Evolutionary conservation across 495 filamentous ascomycete species (phyloP), one percentile per base, ranked within the genome.

Genomic region (Aspergillus wentii): DNA sequence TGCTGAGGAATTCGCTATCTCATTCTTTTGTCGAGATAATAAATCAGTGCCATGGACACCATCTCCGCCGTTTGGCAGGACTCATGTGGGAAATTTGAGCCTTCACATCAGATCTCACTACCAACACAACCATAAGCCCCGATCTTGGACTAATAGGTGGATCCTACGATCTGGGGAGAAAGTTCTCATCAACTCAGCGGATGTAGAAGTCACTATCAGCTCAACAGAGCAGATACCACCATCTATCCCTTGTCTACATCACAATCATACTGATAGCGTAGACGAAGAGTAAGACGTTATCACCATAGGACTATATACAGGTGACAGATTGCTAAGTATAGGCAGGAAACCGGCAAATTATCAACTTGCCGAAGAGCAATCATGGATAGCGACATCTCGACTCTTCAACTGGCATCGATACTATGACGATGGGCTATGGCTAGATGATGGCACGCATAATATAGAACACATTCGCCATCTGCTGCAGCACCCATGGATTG

Each of bases 351-450:
- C n/a, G n/a, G n/a, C n/a, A n/a, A n/a, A n/a, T n/a, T n/a, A n/a
- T n/a, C n/a, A n/a, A n/a, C 21, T n/a, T n/a, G 48, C 35, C 4
- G 43, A 48, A 13, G 35, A 41, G 18, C 43, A 43, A 11, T 52
- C 48, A 9, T 8, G 25, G 15, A 20, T 8, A 9, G 44, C 44
- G 16, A 52, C 44, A 30, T 40, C 44, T 6, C 38, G 44, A 5
- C 17, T 52, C 4, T 52, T 52, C 35, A 44, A 48, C 34, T 52
- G 48, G 48, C 48, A 52, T 32, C 32, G 48, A 35, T n/a, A 1
- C 14, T 40, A 52, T 26, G 48, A 51, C 20, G 43, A 51, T 28
- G 48, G 48, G 5, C 29, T 51, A 28, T 51, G 48, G 48, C 48
- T 51, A 21, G 48, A 51, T 43, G 48, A 48, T 29, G 48, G 48